Evolutionary conservation across 139 green algal species (phyloP).

Genomic region (Chlamydomonas incerta): DNA sequence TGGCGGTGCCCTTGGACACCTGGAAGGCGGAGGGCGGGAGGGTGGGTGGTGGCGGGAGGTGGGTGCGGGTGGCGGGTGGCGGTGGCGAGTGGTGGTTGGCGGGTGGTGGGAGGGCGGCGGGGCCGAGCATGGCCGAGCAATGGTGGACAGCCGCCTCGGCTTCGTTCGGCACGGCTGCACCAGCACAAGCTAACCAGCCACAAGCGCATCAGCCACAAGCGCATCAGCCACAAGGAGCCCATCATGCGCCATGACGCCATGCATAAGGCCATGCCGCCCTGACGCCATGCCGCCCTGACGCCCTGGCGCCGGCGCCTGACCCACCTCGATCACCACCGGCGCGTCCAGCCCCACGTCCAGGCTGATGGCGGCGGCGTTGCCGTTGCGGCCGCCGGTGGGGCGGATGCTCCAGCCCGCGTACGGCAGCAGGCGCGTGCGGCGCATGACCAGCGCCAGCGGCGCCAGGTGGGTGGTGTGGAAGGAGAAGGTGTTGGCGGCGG

Average conservation of each 20-base stretch:
- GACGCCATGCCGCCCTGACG: too few species aligned
- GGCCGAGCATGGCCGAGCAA: too few species aligned
- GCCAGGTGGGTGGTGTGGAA: slow-evolving; percentile 77
- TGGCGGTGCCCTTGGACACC: slow-evolving; percentile 6
- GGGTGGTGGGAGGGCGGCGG: too few species aligned
- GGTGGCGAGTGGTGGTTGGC: too few species aligned
- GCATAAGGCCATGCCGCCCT: too few species aligned
- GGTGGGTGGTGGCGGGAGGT: neutral
- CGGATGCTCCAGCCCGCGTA: slow-evolving; percentile 75
- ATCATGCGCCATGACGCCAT: too few species aligned
- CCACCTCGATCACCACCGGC: slow-evolving; percentile 51
- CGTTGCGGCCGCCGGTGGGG: slow-evolving; percentile 62
- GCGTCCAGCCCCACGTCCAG: slow-evolving; percentile 43
- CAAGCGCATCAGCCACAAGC: too few species aligned
- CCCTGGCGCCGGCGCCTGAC: too few species aligned
- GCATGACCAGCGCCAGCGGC: slow-evolving; percentile 70
- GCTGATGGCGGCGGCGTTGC: slow-evolving; percentile 51
- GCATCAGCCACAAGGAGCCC: too few species aligned
- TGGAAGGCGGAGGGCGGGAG: neutral
- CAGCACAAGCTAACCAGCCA: too few species aligned
- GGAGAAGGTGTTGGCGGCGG: slow-evolving; percentile 46
- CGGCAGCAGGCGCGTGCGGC: slow-evolving; percentile 62
- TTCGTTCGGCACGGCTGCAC: too few species aligned
- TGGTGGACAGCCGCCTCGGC: too few species aligned
- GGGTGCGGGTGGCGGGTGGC: neutral